A percentile compares a stretch with the other conserved stretches of the same genome.
Evolutionary conservation across 208 protist genomes (phyloP).

Genomic region (Wallacemonas sp.): DNA sequence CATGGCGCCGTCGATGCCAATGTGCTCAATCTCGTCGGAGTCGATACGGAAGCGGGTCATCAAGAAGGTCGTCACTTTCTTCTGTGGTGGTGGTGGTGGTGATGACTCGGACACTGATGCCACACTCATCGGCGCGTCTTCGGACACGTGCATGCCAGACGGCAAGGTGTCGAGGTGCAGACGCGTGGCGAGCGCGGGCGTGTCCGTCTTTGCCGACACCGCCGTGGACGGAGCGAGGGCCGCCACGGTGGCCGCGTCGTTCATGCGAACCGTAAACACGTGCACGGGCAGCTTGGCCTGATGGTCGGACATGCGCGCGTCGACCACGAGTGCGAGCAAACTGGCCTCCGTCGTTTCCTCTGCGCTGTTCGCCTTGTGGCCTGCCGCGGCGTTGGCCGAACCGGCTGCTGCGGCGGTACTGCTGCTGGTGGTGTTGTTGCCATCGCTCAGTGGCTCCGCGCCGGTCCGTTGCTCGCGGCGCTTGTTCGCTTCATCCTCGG

Average conservation of each 20-base stretch:
- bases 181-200: background rate
- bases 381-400: background rate
- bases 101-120: no score
- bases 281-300: slow-evolving; percentile 15
- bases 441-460: background rate
- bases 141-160: background rate
- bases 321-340: background rate
- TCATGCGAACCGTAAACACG: slow-evolving; percentile 11
- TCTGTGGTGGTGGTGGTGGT: background rate
- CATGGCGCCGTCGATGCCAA: slow-evolving; percentile 31
- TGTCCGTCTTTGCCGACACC: background rate
- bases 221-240: no score
- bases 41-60: slow-evolving; percentile 22
- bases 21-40: slow-evolving; percentile 31
- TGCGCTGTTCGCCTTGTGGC: background rate
- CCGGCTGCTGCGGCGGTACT: background rate
- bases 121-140: no score
- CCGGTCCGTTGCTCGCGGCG: no score
- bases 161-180: background rate
- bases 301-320: slow-evolving; percentile 6
- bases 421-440: background rate
- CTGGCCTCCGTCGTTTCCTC: background rate
- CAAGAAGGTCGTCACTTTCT: background rate
- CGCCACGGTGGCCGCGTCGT: background rate
- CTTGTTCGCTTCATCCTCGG: slow-evolving; percentile 1